These are phyloP conservation scores for Eragrostis tef DNA, from an alignment of 202 grass and related monocot genomes.

Conservation along the genomic window DNA sequence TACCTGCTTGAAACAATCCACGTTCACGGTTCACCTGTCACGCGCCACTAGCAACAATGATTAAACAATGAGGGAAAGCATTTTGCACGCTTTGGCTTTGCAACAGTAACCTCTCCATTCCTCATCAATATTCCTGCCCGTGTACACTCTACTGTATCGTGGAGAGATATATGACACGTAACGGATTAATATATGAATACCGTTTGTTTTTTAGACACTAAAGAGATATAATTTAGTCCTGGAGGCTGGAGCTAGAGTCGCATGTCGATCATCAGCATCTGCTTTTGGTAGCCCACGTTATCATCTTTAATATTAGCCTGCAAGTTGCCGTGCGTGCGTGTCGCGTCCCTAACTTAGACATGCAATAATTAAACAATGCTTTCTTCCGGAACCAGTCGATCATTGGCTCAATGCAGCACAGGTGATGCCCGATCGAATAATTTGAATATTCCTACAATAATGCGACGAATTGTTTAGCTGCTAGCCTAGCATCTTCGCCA, in stretches of 20 bases:
- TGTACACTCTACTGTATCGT: no score
- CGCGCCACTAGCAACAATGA: background rate
- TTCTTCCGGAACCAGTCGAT: constrained; percentile 12
- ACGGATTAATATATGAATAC: background rate
- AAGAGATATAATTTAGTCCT: background rate
- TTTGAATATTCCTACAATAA: background rate
- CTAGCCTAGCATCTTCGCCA: background rate
- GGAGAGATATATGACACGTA: no score
- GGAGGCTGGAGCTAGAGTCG: background rate
- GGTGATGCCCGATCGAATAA: background rate
- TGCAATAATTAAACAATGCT: constrained; percentile 22
- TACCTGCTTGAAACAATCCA: constrained; percentile 6
- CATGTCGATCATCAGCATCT: background rate
- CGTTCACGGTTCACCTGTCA: constrained; percentile 27
- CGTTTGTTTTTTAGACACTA: background rate
- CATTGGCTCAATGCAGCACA: background rate
- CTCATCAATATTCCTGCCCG: background rate
- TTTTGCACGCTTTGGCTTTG: background rate
- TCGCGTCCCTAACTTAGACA: background rate
- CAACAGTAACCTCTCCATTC: constrained; percentile 5
- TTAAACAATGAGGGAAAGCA: background rate
- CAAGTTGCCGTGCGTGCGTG: constrained; percentile 2
- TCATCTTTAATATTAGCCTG: background rate
- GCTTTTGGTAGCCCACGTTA: constrained; percentile 42
- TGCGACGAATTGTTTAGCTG: background rate